A percentile compares a stretch with the other conserved stretches of the same genome.
These are phyloP conservation scores for Xylariaceae sp. DNA, from an alignment of 2,329 filamentous ascomycete genomes.

Conservation along the genomic window DNA sequence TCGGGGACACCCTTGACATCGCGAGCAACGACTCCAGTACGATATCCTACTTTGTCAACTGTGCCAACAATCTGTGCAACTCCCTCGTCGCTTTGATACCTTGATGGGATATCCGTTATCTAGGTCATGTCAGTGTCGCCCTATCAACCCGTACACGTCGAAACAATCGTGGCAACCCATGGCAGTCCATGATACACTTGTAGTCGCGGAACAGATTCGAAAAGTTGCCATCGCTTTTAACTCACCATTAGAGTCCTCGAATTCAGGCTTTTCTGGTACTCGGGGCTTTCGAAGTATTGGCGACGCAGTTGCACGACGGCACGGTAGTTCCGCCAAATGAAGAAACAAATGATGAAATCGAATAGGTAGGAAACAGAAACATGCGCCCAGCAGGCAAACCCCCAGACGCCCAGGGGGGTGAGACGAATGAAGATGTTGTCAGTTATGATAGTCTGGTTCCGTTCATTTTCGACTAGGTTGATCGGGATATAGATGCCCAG, in stretches of 20 bases:
- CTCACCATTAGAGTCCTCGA: slow-evolving; percentile 60
- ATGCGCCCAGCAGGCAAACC: slow-evolving; percentile 51
- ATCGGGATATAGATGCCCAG: slow-evolving; percentile 74
- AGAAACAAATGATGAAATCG: slow-evolving; percentile 59
- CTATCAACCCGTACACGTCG: neutral
- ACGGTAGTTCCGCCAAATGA: slow-evolving; percentile 83
- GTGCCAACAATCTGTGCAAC: slow-evolving; percentile 50
- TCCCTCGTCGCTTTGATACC: slow-evolving; percentile 74
- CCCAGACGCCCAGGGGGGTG: slow-evolving; percentile 51
- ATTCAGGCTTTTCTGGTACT: slow-evolving; percentile 82
- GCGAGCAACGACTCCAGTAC: slow-evolving; percentile 61
- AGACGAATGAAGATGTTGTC: slow-evolving; percentile 49
- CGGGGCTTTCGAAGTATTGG: slow-evolving; percentile 72
- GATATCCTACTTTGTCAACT: slow-evolving; percentile 37
- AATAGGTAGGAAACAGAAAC: slow-evolving; percentile 54
- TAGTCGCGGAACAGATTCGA: neutral
- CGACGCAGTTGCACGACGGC: slow-evolving; percentile 64
- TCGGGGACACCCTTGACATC: slow-evolving; percentile 85
- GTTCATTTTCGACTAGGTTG: slow-evolving; percentile 54
- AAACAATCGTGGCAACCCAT: neutral
- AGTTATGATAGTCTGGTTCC: slow-evolving; percentile 21
- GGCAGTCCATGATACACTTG: neutral
- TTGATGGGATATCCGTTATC: slow-evolving; percentile 74
- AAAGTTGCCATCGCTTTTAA: neutral
- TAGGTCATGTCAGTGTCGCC: slow-evolving; percentile 36